Base-by-base conservation (phyloP, 306 rosid genomes). In the Mimosa bimucronata region DNA sequence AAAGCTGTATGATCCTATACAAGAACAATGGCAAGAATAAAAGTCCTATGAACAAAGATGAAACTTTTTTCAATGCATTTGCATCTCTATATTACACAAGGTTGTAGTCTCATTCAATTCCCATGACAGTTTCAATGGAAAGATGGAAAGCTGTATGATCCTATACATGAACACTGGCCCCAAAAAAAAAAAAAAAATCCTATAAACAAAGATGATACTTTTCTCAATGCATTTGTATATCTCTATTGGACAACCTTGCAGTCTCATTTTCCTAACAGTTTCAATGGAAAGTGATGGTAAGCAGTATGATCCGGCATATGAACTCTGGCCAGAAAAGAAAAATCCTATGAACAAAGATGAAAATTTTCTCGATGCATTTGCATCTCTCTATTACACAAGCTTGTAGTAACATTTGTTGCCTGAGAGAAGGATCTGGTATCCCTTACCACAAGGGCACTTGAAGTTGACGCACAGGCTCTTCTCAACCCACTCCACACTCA, bases 401-500 rank as follows among this genome's bases (percentile, higher is more conserved):
- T 89, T 89, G 89, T 89, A 87, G 86, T 77, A 89, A 26, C 90
- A 89, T 34, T 81, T 77, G 45, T 73, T 85, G 38, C 81, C 89
- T 14, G 82, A 53, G 10, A 89, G 82, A 76, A 87, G 90, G 42
- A 89, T 85, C 78, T 87, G 86, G 57, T 85, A 87, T 23, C 75
- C 86, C 64, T 83, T 80, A 60, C 81, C 79, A 80, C 91, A 89
- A n/a, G 89, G 88, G 41, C 93, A 89, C 66, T 85, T 85, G 85
- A 89, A 85, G 65, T 73, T 75, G 8, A 89, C 55, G 71, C 73
- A 44, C 13, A 89, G 76, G 78, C 85, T 67, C 76, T 89, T 88
- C 21, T 80, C 89, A 26, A 55, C 75, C 83, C 77, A 85, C 44
- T 87, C 89, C 40, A 87, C 85, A 30, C 53, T 85, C 83, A 87